These are phyloP conservation scores for Rehmannia glutinosa DNA, from an alignment of 257 asterid species.

Conservation along the genomic window DNA sequence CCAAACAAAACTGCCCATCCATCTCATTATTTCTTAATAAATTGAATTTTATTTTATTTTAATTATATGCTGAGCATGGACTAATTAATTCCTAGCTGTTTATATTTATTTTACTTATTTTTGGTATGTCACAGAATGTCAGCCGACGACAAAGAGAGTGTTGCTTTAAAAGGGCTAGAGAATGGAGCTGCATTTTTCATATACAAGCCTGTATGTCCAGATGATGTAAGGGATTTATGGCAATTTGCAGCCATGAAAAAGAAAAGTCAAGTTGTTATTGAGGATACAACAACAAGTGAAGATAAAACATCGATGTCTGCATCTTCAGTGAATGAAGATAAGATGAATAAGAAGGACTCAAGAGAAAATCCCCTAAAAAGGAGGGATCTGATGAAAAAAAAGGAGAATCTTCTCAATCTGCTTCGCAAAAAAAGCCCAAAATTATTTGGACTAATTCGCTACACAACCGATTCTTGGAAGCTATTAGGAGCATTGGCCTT, in stretches of 20 bases:
- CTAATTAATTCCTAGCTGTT: too few species aligned
- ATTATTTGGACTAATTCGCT: constrained; percentile 50
- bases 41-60: background rate
- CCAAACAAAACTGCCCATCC: too few species aligned
- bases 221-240: constrained; percentile 49
- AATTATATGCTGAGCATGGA: background rate
- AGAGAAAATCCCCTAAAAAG: constrained; percentile 14
- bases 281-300: background rate
- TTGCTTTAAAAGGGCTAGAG: constrained; percentile 32
- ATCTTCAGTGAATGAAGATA: constrained; percentile 3
- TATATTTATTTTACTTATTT: background rate
- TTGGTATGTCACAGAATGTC: constrained; percentile 40
- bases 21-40: background rate
- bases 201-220: constrained; percentile 36
- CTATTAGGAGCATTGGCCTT: constrained; percentile 44
- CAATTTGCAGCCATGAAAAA: constrained; percentile 34
- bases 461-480: constrained; percentile 59
- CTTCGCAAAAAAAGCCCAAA: constrained; percentile 29
- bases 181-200: constrained; percentile 42
- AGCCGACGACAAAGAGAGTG: constrained; percentile 31
- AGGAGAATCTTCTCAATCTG: constrained; percentile 11
- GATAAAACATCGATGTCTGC: background rate
- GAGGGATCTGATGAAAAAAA: constrained; percentile 14
- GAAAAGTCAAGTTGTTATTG: constrained; percentile 5
- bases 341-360: constrained; percentile 8